phyloP scores from a whole-genome alignment of 495 filamentous ascomycete genomes.

The Paragyromitra xinjiangensis region DNA sequence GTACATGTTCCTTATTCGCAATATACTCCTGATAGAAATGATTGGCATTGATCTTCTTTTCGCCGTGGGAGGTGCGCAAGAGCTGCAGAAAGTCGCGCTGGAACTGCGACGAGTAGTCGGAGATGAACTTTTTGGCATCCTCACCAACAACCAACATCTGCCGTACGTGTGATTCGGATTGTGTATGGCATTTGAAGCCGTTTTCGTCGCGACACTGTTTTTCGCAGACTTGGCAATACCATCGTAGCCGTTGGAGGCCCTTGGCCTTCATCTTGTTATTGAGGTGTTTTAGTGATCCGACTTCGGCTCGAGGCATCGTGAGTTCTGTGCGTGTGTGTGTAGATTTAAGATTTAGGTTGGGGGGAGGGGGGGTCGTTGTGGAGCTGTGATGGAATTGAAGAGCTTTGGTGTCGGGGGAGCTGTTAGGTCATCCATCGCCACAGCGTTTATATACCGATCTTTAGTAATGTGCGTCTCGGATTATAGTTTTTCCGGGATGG shows the following conservation, averaged over 20 bases:
- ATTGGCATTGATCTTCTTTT: conserved; percentile 85
- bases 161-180: conserved; percentile 82
- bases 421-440: not conserved
- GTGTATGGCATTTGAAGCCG: conserved; percentile 81
- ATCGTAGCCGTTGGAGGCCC: conserved; percentile 84
- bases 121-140: conserved; percentile 79
- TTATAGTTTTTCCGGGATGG: conserved; percentile 27
- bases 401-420: not conserved
- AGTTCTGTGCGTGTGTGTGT: not conserved
- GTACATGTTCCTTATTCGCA: conserved; percentile 80
- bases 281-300: conserved; percentile 84
- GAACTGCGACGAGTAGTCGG: conserved; percentile 80
- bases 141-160: conserved; percentile 86
- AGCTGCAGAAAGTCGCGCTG: conserved; percentile 78
- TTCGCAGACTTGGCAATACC: conserved; percentile 75
- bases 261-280: conserved; percentile 90
- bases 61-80: conserved; percentile 80
- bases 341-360: not conserved
- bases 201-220: conserved; percentile 70
- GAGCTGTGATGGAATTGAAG: not conserved
- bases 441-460: not conserved
- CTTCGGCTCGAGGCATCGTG: conserved; percentile 93
- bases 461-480: conserved; percentile 33
- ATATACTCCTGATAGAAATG: conserved; percentile 94
- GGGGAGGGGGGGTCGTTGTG: not conserved